A percentile compares a stretch with the other conserved stretches of the same genome.
Conservation (phyloP, 2,329 filamentous ascomycete genomes). For the Aspergillus melleus region DNA sequence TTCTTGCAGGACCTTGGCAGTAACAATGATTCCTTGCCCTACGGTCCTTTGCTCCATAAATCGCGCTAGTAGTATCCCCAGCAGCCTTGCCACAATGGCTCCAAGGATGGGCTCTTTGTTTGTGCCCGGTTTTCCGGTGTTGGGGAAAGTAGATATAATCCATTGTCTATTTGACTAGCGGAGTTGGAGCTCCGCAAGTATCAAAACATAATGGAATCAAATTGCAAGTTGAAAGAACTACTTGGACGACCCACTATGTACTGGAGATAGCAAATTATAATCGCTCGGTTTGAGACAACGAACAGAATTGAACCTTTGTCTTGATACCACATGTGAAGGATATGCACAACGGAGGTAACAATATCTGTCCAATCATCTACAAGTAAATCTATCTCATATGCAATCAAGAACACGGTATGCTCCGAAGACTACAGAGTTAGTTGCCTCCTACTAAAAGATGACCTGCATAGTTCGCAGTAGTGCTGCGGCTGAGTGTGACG, state of each 20-base stretch:
- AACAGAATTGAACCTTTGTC: no score
- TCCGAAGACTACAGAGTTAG: neutral
- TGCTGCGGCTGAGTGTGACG: neutral
- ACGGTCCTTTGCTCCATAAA: neutral
- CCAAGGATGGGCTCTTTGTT: neutral
- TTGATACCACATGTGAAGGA: no score
- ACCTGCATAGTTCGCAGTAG: neutral
- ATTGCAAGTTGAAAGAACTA: no score
- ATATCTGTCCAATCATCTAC: neutral
- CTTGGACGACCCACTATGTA: no score
- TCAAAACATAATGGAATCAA: no score
- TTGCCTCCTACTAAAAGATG: neutral
- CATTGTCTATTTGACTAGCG: no score
- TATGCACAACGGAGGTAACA: no score
- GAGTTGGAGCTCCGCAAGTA: no score
- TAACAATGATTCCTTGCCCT: neutral
- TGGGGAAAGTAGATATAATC: neutral
- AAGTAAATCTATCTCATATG: neutral
- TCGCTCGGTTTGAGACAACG: no score
- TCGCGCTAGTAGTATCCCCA: neutral
- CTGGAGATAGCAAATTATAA: no score
- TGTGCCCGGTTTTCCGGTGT: neutral
- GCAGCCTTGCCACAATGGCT: neutral
- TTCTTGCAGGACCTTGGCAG: neutral
- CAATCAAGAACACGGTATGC: neutral